These are phyloP conservation scores for Aspergillus versicolor DNA, from an alignment of 2,329 filamentous ascomycete genomes.

Conservation along the genomic window DNA sequence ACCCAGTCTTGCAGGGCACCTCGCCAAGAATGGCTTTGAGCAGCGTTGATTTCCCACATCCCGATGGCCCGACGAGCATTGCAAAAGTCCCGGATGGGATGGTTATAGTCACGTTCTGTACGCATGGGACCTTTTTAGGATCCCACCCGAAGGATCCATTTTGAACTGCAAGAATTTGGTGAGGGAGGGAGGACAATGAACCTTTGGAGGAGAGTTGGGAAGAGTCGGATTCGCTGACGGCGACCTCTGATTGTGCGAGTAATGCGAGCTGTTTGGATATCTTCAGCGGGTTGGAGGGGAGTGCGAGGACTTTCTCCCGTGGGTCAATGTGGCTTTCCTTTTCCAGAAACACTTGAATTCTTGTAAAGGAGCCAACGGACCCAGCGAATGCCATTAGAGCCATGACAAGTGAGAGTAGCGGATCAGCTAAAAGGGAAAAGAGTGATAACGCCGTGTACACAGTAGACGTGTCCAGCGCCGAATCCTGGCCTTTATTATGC, in stretches of 20 bases:
- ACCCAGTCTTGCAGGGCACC: conserved; percentile 35
- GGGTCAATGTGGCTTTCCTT: conserved; percentile 32
- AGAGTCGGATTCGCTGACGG: conserved; percentile 24
- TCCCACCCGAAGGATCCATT: conserved; percentile 51
- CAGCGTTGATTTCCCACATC: conserved; percentile 55
- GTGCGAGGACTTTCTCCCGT: conserved; percentile 14
- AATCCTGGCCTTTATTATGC: conserved; percentile 29
- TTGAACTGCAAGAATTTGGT: conserved; percentile 41
- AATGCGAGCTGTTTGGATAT: conserved; percentile 20
- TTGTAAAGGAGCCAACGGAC: conserved; percentile 46
- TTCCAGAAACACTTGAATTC: conserved; percentile 48
- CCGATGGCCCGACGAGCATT: conserved; percentile 52
- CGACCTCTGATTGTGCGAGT: conserved; percentile 23
- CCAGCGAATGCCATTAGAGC: conserved; percentile 46
- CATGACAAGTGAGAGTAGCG: conserved; percentile 47
- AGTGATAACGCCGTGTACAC: conserved; percentile 51
- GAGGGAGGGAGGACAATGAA: conserved; percentile 11
- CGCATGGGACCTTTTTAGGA: conserved; percentile 37
- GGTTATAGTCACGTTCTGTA: conserved; percentile 43
- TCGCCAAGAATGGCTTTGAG: conserved; percentile 48
- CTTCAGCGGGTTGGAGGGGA: conserved; percentile 19
- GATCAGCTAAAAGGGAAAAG: conserved; percentile 48
- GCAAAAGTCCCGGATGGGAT: conserved; percentile 47
- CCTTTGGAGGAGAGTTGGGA: conserved; percentile 23
- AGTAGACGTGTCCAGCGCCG: conserved; percentile 40